Evolutionary conservation across 108 stramenopile genomes (phyloP).

Genomic region (Bacterosira constricta): DNA sequence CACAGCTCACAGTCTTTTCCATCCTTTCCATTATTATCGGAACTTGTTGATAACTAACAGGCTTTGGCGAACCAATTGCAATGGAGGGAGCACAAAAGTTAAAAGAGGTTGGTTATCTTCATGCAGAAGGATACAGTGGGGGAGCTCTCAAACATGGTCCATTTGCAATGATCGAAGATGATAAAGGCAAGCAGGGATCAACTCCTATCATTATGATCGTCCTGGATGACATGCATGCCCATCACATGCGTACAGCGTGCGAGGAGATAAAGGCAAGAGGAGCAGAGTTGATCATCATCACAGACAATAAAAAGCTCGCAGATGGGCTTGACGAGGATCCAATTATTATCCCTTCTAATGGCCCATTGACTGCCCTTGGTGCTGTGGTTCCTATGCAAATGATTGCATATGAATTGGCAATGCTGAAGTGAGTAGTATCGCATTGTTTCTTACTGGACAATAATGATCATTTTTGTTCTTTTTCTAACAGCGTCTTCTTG

Average conservation of each 20-base stretch:
- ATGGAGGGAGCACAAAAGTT: constrained; percentile 90
- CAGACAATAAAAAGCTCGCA: constrained; percentile 72
- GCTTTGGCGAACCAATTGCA: constrained; percentile 74
- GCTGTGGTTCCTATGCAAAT: constrained; percentile 81
- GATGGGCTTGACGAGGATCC: constrained; percentile 72
- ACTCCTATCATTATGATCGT: constrained; percentile 89
- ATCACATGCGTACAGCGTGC: constrained; percentile 72
- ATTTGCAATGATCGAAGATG: constrained; percentile 79
- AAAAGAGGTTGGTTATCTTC: constrained; percentile 88
- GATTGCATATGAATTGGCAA: constrained; percentile 87
- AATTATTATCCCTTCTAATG: constrained; percentile 80
- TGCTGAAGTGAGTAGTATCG: constrained; percentile 42
- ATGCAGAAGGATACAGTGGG: constrained; percentile 90
- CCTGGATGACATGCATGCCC: constrained; percentile 79
- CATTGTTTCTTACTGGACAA: neutral
- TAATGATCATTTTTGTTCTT: neutral
- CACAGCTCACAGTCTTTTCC: neutral
- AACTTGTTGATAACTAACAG: too few species aligned
- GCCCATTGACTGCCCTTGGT: constrained; percentile 75
- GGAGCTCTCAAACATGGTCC: constrained; percentile 93
- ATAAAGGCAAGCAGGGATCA: constrained; percentile 64
- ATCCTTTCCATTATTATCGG: neutral
- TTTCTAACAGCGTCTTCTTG: neutral
- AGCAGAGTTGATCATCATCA: constrained; percentile 74
- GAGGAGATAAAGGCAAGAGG: constrained; percentile 84